phyloP scores from a whole-genome alignment of 1,284 basidiomycete species.

The Wolfiporia cocos region DNA sequence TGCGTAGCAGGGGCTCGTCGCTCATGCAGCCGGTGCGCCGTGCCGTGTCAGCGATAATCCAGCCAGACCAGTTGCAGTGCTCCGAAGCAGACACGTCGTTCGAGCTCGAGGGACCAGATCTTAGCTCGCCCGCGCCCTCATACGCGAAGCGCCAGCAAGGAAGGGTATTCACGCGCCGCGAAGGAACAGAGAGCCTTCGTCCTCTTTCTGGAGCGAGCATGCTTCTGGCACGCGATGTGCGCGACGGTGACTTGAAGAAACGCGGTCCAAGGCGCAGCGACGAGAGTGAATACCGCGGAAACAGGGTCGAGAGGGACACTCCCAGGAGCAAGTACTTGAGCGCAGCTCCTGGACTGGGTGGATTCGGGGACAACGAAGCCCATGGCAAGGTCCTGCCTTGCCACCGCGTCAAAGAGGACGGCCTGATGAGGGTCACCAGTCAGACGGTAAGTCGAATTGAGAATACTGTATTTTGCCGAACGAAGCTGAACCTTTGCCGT shows the following conservation, averaged over 20 bases:
- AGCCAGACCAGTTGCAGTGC: constrained; percentile 39
- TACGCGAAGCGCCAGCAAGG: constrained; percentile 69
- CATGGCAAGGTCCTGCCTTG: constrained; percentile 93
- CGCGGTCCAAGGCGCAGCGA: constrained; percentile 35
- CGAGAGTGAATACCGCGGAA: constrained; percentile 13
- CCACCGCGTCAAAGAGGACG: constrained; percentile 90
- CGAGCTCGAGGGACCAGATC: constrained; percentile 45
- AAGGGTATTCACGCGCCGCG: constrained; percentile 67
- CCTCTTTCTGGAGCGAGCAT: constrained; percentile 59
- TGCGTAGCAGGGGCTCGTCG: constrained; percentile 9
- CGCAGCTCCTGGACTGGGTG: constrained; percentile 31
- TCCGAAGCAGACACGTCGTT: constrained; percentile 48
- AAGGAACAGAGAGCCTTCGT: constrained; percentile 74
- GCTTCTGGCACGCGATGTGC: constrained; percentile 33
- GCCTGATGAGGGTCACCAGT: constrained; percentile 85
- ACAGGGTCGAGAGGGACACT: constrained; percentile 22
- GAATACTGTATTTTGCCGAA: no score
- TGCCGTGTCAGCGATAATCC: constrained; percentile 54
- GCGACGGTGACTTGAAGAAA: constrained; percentile 32
- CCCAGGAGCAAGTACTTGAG: constrained; percentile 33
- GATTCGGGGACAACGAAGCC: constrained; percentile 91
- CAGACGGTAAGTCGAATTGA: constrained; percentile 58
- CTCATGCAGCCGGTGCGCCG: constrained; percentile 49
- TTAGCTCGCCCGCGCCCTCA: constrained; percentile 73
- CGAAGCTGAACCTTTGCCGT: no score